phyloP scores from a whole-genome alignment of 176 grass and related monocot genomes.

The Metroxylon sagu region DNA sequence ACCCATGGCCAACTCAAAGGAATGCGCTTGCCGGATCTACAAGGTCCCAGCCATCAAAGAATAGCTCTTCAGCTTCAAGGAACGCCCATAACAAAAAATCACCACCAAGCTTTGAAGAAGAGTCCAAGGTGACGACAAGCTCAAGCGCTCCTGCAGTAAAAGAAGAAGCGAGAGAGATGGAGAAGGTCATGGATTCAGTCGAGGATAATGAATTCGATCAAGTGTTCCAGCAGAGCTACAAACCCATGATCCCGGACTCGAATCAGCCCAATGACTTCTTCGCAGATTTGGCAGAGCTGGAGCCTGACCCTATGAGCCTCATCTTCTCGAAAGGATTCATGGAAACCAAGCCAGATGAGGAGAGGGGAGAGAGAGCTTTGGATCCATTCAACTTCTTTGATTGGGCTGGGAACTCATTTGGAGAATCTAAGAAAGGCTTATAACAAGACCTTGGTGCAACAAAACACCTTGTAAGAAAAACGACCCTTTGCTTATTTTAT shows the following conservation, averaged over 20 bases:
- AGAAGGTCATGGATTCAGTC: background rate
- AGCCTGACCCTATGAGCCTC: slow-evolving; percentile 70
- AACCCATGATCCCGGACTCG: slow-evolving; percentile 53
- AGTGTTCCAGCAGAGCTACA: slow-evolving; percentile 55
- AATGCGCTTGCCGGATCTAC: slow-evolving; percentile 92
- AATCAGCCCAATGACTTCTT: slow-evolving; percentile 81
- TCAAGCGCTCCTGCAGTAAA: slow-evolving; percentile 21
- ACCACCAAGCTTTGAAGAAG: slow-evolving; percentile 35
- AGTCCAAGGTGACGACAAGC: slow-evolving; percentile 26
- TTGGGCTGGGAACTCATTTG: slow-evolving; percentile 52
- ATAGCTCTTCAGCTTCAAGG: slow-evolving; percentile 33
- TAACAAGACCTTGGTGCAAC: slow-evolving; percentile 36
- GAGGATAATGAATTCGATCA: slow-evolving; percentile 49
- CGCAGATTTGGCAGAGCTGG: slow-evolving; percentile 69
- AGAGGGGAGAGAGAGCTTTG: slow-evolving; percentile 25
- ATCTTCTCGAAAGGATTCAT: slow-evolving; percentile 85
- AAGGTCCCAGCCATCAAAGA: slow-evolving; percentile 47
- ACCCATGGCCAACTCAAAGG: slow-evolving; percentile 96
- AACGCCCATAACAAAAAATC: slow-evolving; percentile 34
- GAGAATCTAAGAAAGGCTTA: slow-evolving; percentile 37
- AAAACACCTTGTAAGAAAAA: slow-evolving; percentile 11
- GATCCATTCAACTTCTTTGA: slow-evolving; percentile 56
- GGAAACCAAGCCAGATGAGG: slow-evolving; percentile 44
- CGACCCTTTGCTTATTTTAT: slow-evolving; percentile 21
- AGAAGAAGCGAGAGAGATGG: slow-evolving; percentile 25